Evolutionary conservation across 164 flowering plant genomes (phyloP).

Genomic region (Stephania japonica): DNA sequence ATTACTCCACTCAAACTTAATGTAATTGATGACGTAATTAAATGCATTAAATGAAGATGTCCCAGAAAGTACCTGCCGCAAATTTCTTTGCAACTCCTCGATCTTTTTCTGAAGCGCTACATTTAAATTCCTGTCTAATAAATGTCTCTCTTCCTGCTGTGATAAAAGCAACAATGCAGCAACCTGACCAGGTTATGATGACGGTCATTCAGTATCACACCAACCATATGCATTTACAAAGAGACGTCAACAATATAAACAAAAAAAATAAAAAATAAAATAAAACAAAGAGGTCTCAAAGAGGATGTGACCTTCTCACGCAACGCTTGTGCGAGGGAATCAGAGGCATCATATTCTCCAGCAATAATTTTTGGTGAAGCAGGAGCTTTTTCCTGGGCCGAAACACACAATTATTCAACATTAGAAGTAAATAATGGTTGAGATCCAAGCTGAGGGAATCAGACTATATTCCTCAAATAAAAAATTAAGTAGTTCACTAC

Average conservation of each 20-base stretch:
- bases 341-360: constrained; percentile 39
- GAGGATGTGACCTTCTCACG: constrained; percentile 71
- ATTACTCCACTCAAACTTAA: no score
- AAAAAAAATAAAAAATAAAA: constrained; percentile 1
- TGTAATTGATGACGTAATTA: neutral
- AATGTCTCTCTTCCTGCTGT: constrained; percentile 92
- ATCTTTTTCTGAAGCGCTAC: constrained; percentile 64
- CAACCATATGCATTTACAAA: neutral
- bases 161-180: constrained; percentile 67
- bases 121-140: constrained; percentile 77
- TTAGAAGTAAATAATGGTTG: neutral
- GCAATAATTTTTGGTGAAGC: constrained; percentile 10
- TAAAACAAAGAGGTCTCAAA: neutral
- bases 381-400: constrained; percentile 30
- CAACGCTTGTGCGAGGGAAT: constrained; percentile 72
- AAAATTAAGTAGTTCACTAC: no score
- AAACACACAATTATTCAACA: neutral
- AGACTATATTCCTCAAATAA: neutral
- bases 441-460: no score
- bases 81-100: constrained; percentile 85
- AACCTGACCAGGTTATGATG: constrained; percentile 45
- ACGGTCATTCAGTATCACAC: neutral
- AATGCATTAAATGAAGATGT: neutral
- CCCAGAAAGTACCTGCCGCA: constrained; percentile 52
- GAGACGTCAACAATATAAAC: neutral